Percentiles rank a stretch among this genome's conserved stretches.
phyloP scores from a whole-genome alignment of 2,329 filamentous ascomycete species.

The Aspergillus sp. region DNA sequence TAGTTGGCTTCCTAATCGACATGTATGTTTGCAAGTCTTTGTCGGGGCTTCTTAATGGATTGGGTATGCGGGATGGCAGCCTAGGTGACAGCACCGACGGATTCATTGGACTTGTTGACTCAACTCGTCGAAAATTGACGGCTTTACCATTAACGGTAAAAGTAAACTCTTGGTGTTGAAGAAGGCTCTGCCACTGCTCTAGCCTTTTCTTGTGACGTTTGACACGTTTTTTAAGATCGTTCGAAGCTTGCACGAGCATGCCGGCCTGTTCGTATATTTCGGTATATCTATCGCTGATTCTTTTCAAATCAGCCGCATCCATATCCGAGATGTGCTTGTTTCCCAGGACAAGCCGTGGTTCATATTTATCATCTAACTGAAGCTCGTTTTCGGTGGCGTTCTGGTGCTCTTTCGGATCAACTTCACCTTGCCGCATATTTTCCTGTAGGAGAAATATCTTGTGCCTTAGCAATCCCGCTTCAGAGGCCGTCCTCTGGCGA shows the following conservation, averaged over 20 bases:
- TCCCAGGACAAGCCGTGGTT: constrained; percentile 24
- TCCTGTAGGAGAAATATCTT: constrained; percentile 23
- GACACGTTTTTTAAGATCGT: constrained; percentile 29
- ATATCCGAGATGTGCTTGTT: not conserved
- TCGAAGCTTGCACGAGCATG: constrained; percentile 28
- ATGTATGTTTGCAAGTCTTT: not conserved
- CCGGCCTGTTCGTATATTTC: constrained; percentile 32
- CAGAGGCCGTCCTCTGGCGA: constrained; percentile 16
- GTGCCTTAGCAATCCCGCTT: constrained; percentile 22
- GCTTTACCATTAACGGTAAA: constrained; percentile 25
- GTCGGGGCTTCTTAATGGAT: not conserved
- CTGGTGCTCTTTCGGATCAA: constrained; percentile 15
- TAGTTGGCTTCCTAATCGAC: not conserved
- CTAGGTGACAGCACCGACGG: not conserved
- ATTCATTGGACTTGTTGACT: not conserved
- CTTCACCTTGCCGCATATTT: constrained; percentile 21
- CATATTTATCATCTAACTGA: constrained; percentile 27
- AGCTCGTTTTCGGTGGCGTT: constrained; percentile 13
- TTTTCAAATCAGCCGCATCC: constrained; percentile 18
- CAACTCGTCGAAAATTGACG: constrained; percentile 30
- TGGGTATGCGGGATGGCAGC: not conserved
- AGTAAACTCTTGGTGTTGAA: constrained; percentile 32
- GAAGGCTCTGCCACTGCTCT: constrained; percentile 27
- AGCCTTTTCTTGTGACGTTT: constrained; percentile 37
- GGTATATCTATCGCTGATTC: constrained; percentile 31